Conservation (phyloP, 768 basidiomycete genomes). For the Candolleomyces eurysporus region DNA sequence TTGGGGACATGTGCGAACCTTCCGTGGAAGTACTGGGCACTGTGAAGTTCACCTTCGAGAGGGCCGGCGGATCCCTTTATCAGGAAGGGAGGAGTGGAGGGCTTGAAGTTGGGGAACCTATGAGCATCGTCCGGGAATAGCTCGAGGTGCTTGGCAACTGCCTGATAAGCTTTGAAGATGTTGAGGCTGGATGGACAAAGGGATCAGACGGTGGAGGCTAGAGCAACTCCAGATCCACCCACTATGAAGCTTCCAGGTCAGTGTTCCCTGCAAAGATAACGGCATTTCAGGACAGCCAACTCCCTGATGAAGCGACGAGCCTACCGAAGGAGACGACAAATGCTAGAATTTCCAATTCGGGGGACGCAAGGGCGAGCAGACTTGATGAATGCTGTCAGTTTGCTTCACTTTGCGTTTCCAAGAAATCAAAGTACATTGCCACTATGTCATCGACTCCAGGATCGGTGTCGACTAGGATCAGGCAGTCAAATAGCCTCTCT, state of each 20-base stretch:
- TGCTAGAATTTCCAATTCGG: constrained; percentile 78
- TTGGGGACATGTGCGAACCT: constrained; percentile 39
- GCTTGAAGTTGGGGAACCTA: constrained; percentile 64
- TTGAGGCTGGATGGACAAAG: constrained; percentile 49
- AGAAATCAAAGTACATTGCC: constrained; percentile 52
- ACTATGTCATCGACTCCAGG: constrained; percentile 83
- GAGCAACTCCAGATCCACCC: constrained; percentile 25
- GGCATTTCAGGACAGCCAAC: not conserved
- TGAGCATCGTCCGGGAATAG: constrained; percentile 48
- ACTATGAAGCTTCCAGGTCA: constrained; percentile 61
- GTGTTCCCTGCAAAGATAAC: constrained; percentile 58
- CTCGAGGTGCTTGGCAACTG: constrained; percentile 57
- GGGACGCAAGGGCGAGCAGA: constrained; percentile 75
- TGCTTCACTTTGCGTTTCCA: not conserved
- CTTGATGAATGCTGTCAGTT: constrained; percentile 30
- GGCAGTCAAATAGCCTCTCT: not conserved
- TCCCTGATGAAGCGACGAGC: constrained; percentile 12
- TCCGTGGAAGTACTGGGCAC: constrained; percentile 85
- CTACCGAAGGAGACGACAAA: constrained; percentile 75
- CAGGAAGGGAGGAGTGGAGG: constrained; percentile 54
- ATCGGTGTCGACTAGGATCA: constrained; percentile 70
- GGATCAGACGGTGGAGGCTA: not conserved
- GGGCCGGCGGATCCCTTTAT: constrained; percentile 64
- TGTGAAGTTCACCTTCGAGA: constrained; percentile 66
- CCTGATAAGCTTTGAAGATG: constrained; percentile 73